Percentiles rank a stretch among this genome's conserved stretches.
Evolutionary conservation across 164 flowering plant species (phyloP).

Genomic region (Chimonanthus praecox): DNA sequence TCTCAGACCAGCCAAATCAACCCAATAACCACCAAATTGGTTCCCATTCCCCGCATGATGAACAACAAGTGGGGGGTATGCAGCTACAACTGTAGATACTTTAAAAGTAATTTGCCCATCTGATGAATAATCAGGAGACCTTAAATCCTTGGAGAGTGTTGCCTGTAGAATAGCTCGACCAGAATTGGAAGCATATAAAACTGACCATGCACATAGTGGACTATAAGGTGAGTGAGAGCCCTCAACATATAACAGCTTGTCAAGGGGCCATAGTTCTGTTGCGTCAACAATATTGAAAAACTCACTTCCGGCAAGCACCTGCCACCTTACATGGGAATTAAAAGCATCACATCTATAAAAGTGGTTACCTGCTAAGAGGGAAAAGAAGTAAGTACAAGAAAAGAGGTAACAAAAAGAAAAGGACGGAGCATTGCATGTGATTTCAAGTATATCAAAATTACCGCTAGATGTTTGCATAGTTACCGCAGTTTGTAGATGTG

Average conservation of each 20-base stretch:
- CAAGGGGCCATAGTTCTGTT: slow-evolving; percentile 27
- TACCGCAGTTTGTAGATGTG: slow-evolving; percentile 77
- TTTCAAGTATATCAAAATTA: slow-evolving; percentile 16
- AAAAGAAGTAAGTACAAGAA: not conserved
- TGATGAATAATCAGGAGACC: slow-evolving; percentile 29
- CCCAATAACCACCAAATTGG: slow-evolving; percentile 82
- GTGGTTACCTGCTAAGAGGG: slow-evolving; percentile 44
- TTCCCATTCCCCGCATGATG: slow-evolving; percentile 73
- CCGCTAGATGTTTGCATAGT: slow-evolving; percentile 75
- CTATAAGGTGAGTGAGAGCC: slow-evolving; percentile 21
- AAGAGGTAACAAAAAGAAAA: not conserved
- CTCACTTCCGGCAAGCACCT: slow-evolving; percentile 45
- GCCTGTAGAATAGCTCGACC: slow-evolving; percentile 73
- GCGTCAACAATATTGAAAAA: slow-evolving; percentile 50
- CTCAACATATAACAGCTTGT: slow-evolving; percentile 14
- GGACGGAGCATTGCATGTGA: slow-evolving; percentile 6
- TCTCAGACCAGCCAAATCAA: slow-evolving; percentile 37
- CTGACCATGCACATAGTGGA: slow-evolving; percentile 73
- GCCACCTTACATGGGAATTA: slow-evolving; percentile 59
- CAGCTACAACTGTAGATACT: slow-evolving; percentile 57
- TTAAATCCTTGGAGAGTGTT: slow-evolving; percentile 46
- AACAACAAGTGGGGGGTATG: slow-evolving; percentile 62
- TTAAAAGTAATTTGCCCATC: slow-evolving; percentile 41
- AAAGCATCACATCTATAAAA: slow-evolving; percentile 84
- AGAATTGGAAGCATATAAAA: slow-evolving; percentile 52